Evolutionary conservation across 345 rosid genomes (phyloP), one percentile per base, ranked within the genome.

Genomic region (Mangifera indica): DNA sequence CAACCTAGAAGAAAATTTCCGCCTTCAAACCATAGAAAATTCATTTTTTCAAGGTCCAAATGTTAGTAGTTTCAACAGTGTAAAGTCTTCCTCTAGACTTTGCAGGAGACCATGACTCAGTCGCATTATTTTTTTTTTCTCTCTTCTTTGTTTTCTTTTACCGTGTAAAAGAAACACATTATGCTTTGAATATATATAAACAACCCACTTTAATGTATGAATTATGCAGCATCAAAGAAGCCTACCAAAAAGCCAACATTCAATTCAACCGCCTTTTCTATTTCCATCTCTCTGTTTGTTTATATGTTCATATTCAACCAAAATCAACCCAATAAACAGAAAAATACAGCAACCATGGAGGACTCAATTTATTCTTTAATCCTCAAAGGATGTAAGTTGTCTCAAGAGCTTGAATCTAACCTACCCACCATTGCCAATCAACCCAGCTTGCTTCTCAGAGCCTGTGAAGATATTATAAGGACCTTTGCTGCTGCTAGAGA

Each of bases 351-450:
- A 20, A 51, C 24, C 21, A 79, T 85, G 87, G 85, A 82, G 64
- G 89, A 83, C 20, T 59, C 73, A 6, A 62, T 84, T 70, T 37
- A 37, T 37, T 71, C 88, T 69, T 40, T 80, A 63, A 74, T 91
- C 65, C 78, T 78, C 24, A 78, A 70, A 0, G 97, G 91, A 7
- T 76, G 88, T 74, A 74, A 76, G 29, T 68, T 85, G 17, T 91
- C 86, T 13, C 76, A 69, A 26, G 84, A 80, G 2, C 86, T 91
- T n/a, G 89, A 87, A 76, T 59, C 82, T 7, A 81, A 51, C 74
- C 81, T 89, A 51, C 80, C 66, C 49, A 59, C 63, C 72, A 22
- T 62, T 29, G 72, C 69, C 60, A 69, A 26, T 58, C 85, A 72
- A 46, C 87, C 82, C 29, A 81, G 74, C 8, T 25, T 49, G 51